These are phyloP conservation scores for Geranomyces michiganensis DNA, from an alignment of 192 early-diverging fungal genomes.

Conservation along the genomic window DNA sequence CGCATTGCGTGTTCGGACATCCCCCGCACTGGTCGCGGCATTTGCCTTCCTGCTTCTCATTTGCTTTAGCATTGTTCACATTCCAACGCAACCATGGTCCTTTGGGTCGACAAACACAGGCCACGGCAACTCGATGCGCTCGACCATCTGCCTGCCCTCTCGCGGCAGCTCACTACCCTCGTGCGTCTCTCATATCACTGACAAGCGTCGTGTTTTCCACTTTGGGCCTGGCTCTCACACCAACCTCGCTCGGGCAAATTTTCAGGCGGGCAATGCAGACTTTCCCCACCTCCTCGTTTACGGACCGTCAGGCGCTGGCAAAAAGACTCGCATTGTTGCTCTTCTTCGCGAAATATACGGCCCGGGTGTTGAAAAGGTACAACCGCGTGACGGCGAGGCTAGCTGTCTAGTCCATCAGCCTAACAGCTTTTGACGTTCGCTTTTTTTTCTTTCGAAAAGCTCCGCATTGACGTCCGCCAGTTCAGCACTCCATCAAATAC, in stretches of 20 bases:
- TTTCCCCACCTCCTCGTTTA: slow-evolving; percentile 95
- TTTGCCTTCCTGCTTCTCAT: too few species aligned
- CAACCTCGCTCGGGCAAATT: slow-evolving; percentile 4
- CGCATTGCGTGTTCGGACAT: too few species aligned
- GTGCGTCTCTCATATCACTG: background rate
- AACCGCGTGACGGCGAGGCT: too few species aligned
- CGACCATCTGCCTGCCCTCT: slow-evolving; percentile 78
- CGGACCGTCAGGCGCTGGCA: slow-evolving; percentile 94
- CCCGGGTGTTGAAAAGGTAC: slow-evolving; percentile 82
- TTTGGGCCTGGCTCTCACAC: background rate
- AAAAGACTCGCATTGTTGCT: slow-evolving; percentile 92
- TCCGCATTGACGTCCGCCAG: slow-evolving; percentile 86
- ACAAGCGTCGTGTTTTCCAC: background rate
- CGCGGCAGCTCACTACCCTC: slow-evolving; percentile 72
- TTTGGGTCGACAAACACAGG: slow-evolving; percentile 96
- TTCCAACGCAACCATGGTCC: slow-evolving; percentile 17
- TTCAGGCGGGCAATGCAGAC: slow-evolving; percentile 65
- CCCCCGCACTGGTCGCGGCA: too few species aligned
- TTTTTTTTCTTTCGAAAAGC: slow-evolving; percentile 40
- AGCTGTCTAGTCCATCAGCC: background rate
- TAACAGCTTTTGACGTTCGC: background rate
- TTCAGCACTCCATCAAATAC: slow-evolving; percentile 83
- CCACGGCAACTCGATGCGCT: slow-evolving; percentile 82
- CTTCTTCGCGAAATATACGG: slow-evolving; percentile 89
- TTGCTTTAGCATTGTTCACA: too few species aligned